These are phyloP conservation scores for Cryptosporidium felis DNA, from an alignment of 169 alveolate genomes.

Conservation along the genomic window DNA sequence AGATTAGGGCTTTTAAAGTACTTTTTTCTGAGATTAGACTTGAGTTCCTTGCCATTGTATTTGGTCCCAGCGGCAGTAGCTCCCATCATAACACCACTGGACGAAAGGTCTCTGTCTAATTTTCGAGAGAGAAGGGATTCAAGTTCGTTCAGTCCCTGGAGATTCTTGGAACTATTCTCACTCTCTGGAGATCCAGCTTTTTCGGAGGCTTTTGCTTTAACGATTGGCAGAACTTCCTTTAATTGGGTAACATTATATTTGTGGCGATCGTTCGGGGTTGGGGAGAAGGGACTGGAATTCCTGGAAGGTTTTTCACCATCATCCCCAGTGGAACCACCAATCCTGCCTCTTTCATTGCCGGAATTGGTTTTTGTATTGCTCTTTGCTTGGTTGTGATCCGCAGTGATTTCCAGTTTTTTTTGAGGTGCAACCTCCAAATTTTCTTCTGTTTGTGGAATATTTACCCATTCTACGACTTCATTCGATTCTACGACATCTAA, in stretches of 20 bases:
- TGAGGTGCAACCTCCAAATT: slow-evolving; percentile 21
- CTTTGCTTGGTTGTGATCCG: too few relatives aligned
- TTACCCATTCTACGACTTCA: slow-evolving; percentile 59
- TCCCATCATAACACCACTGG: slow-evolving; percentile 1
- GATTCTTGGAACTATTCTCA: background rate
- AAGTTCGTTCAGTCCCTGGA: background rate
- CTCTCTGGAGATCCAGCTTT: background rate
- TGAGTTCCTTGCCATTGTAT: slow-evolving; percentile 46
- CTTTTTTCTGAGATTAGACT: slow-evolving; percentile 18
- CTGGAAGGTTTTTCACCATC: too few relatives aligned
- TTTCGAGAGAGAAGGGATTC: slow-evolving; percentile 3
- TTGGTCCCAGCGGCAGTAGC: background rate
- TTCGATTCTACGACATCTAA: slow-evolving; percentile 52
- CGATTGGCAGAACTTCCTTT: background rate
- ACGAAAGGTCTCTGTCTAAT: background rate
- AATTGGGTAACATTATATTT: background rate
- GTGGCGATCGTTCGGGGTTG: background rate
- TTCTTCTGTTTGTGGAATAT: background rate
- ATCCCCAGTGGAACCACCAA: too few relatives aligned
- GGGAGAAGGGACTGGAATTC: too few relatives aligned
- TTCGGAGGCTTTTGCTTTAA: background rate
- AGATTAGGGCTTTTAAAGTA: background rate
- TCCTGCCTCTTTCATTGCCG: too few relatives aligned
- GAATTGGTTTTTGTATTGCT: too few relatives aligned
- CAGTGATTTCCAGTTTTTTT: background rate